Percentiles rank a stretch among this genome's conserved stretches.
phyloP scores from a whole-genome alignment of 176 grass and related monocot species.

The Stipa capillata region DNA sequence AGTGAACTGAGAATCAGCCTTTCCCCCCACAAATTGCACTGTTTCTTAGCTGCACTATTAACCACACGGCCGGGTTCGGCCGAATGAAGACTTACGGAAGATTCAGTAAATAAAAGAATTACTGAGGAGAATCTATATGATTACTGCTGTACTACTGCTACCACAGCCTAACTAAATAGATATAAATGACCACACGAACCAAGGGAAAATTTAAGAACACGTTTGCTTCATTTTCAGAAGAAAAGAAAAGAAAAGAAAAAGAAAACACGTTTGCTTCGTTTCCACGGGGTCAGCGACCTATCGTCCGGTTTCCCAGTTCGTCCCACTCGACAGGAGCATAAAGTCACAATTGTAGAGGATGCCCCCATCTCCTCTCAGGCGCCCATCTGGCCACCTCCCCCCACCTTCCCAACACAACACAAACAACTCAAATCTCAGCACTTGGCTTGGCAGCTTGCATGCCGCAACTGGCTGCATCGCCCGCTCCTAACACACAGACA shows the following conservation, averaged over 20 bases:
- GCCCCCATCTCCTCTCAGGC: background rate
- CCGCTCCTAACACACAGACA: background rate
- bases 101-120: no score
- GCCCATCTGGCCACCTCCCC: background rate
- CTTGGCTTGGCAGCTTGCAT: no score
- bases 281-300: background rate
- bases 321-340: slow-evolving; percentile 6
- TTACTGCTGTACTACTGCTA: no score
- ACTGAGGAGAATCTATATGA: no score
- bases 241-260: no score
- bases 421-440: no score
- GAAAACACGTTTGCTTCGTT: slow-evolving; percentile 7
- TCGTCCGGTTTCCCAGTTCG: background rate
- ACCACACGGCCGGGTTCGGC: no score
- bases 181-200: slow-evolving; percentile 11
- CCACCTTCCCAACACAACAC: background rate
- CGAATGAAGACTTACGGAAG: no score
- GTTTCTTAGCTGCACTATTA: no score
- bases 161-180: background rate
- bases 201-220: background rate
- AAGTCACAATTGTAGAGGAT: slow-evolving; percentile 5
- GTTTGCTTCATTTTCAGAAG: no score
- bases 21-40: no score
- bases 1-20: background rate
- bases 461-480: no score